phyloP scores from a whole-genome alignment of 371 early-diverging fungal species.

The Mucor velutinosus region DNA sequence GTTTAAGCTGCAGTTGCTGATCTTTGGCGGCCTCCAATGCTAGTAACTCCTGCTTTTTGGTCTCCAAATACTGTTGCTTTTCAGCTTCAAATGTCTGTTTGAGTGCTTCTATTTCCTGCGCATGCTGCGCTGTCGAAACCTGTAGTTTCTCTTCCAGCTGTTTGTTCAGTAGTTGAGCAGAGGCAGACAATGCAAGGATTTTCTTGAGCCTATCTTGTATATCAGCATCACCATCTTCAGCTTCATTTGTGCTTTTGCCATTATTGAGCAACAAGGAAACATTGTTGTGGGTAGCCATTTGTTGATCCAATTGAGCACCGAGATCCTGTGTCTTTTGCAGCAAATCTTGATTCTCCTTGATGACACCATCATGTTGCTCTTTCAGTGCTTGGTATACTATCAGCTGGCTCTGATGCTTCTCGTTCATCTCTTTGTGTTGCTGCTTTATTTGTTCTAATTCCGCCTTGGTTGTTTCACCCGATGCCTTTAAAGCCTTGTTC shows the following conservation, averaged over 20 bases:
- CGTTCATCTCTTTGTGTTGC: neutral
- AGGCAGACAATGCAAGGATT: neutral
- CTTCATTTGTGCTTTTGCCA: neutral
- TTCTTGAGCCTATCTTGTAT: conserved; percentile 1
- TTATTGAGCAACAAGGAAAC: neutral
- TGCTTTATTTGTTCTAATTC: neutral
- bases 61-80: neutral
- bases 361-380: neutral
- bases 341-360: neutral
- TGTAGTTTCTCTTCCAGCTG: neutral
- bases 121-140: neutral
- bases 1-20: neutral
- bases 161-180: neutral
- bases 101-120: neutral
- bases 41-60: neutral
- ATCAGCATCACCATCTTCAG: neutral
- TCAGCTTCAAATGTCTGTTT: neutral
- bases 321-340: neutral
- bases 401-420: neutral
- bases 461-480: neutral
- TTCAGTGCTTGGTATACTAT: neutral
- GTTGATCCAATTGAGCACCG: neutral
- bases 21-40: neutral
- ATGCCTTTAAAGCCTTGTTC: conserved; percentile 1
- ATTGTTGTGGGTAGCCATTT: neutral